Evolutionary conservation across 2,329 filamentous ascomycete species (phyloP).

Genomic region (Bipolaris sorokiniana): DNA sequence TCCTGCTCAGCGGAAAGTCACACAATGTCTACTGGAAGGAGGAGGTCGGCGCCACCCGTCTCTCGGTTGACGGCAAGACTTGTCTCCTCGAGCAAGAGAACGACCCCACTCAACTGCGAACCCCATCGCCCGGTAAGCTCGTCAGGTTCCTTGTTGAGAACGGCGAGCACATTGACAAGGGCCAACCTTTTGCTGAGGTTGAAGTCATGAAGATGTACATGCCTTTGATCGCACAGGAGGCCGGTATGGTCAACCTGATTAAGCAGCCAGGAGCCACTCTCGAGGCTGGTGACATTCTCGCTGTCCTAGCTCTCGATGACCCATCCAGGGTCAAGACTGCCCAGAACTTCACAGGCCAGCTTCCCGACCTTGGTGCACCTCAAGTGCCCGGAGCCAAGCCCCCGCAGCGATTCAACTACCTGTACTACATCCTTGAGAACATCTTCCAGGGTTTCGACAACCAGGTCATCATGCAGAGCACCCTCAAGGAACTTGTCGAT

Average conservation of each 20-base stretch:
- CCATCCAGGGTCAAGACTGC: constrained; percentile 96
- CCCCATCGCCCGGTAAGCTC: constrained; percentile 93
- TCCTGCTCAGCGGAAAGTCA: constrained; percentile 88
- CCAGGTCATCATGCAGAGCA: constrained; percentile 90
- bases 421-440: constrained; percentile 79
- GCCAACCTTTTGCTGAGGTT: constrained; percentile 93
- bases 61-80: constrained; percentile 98
- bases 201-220: constrained; percentile 99
- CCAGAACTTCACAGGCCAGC: constrained; percentile 87
- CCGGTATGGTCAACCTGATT: constrained; percentile 95
- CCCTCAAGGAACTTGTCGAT: constrained; percentile 85
- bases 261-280: constrained; percentile 99
- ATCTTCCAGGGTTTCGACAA: constrained; percentile 96
- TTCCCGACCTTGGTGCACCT: constrained; percentile 84
- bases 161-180: constrained; percentile 88
- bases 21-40: constrained; percentile 99
- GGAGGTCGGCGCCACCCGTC: constrained; percentile 90
- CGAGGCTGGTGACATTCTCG: constrained; percentile 97
- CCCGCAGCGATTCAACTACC: constrained; percentile 80
- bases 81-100: constrained; percentile 98
- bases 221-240: constrained; percentile 92
- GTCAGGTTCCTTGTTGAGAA: constrained; percentile 98
- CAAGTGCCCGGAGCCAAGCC: constrained; percentile 90
- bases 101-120: constrained; percentile 94
- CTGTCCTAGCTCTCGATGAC: constrained; percentile 93